Percentiles rank a stretch among this genome's conserved stretches.
phyloP scores from a whole-genome alignment of 495 filamentous ascomycete species.

The Entonaema liquescens region DNA sequence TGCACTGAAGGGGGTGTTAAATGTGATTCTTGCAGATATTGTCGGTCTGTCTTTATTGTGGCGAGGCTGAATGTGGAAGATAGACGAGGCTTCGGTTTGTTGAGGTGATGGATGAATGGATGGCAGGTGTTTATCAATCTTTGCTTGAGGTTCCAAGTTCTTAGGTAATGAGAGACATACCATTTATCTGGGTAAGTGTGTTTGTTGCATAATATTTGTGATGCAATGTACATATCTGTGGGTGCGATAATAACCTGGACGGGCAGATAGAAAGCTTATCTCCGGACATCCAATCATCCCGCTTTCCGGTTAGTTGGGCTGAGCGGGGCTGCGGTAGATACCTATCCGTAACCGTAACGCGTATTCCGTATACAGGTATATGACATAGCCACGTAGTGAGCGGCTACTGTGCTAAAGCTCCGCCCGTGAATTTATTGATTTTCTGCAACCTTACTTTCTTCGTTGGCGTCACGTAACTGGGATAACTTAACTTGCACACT shows the following conservation, averaged over 20 bases:
- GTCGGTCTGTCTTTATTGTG: background rate
- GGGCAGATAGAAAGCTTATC: constrained; percentile 19
- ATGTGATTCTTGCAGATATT: background rate
- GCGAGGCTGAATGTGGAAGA: constrained; percentile 2
- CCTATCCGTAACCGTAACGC: background rate
- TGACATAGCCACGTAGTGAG: background rate
- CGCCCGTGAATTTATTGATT: background rate
- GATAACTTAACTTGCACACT: constrained; percentile 1
- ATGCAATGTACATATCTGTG: background rate
- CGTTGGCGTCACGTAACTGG: background rate
- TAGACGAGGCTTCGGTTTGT: constrained; percentile 4
- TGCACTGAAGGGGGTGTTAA: background rate
- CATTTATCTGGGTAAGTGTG: background rate
- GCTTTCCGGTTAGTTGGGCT: constrained; percentile 6
- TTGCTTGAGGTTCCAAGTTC: background rate
- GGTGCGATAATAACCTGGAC: background rate
- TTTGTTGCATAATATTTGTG: constrained; percentile 15
- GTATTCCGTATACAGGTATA: background rate
- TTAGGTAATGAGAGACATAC: constrained; percentile 8
- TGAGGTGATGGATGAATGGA: constrained; percentile 12
- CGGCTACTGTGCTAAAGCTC: background rate
- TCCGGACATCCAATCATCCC: constrained; percentile 22
- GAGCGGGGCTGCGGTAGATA: background rate
- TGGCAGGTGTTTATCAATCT: constrained; percentile 8
- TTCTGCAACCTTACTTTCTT: background rate